Evolutionary conservation across 106 monocot genomes (phyloP).

Genomic region (Dendrobium nobile): DNA sequence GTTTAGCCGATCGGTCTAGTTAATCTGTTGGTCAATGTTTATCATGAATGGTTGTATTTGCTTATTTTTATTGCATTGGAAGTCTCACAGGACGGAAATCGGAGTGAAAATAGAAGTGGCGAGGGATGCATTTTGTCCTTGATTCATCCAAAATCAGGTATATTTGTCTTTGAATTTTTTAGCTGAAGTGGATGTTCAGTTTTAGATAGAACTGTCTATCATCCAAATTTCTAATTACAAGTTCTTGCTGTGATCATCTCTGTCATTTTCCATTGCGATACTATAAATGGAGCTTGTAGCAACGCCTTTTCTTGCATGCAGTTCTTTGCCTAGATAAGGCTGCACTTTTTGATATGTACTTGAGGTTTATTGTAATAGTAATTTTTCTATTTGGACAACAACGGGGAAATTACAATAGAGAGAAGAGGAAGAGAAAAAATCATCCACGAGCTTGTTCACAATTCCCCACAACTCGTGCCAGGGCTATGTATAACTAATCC

Average conservation of each 20-base stretch:
- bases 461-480: too few species aligned
- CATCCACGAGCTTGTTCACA: too few species aligned
- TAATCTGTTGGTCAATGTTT: neutral
- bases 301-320: neutral
- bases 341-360: neutral
- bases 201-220: neutral
- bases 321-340: too few species aligned
- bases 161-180: neutral
- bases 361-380: too few species aligned
- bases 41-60: neutral
- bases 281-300: neutral
- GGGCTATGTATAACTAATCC: too few species aligned
- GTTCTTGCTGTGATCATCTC: neutral
- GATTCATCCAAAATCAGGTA: conserved; percentile 4
- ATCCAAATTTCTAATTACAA: neutral
- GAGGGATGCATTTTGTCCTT: conserved; percentile 14
- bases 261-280: neutral
- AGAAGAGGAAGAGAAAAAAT: too few species aligned
- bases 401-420: too few species aligned
- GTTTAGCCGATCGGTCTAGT: neutral
- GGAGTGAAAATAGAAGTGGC: neutral
- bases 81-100: neutral
- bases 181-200: neutral
- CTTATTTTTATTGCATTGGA: neutral
- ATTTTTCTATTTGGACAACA: too few species aligned